Conservation (phyloP, 139 green algal species). For the Astrephomene gubernaculifera region DNA sequence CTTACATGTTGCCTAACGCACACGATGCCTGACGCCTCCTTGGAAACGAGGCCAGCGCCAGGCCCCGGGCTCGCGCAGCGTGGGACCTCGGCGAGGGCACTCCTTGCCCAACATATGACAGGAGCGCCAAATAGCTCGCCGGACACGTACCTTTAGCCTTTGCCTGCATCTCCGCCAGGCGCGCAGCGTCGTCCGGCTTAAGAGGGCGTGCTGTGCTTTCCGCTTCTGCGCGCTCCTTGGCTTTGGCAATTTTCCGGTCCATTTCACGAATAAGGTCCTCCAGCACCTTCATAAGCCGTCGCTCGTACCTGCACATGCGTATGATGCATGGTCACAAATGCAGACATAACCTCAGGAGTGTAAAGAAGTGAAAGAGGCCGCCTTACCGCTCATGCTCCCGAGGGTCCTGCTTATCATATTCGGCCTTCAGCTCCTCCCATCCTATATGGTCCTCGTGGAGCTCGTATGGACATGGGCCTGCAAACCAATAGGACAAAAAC, state of each 20-base stretch:
- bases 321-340: background rate
- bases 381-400: slow-evolving; percentile 74
- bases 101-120: too few species aligned
- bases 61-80: too few species aligned
- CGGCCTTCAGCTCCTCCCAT: slow-evolving; percentile 66
- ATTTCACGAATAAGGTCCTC: slow-evolving; percentile 83
- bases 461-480: slow-evolving; percentile 80
- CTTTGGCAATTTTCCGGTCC: slow-evolving; percentile 86
- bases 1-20: too few species aligned
- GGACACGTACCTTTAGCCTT: slow-evolving; percentile 69
- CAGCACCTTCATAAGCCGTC: slow-evolving; percentile 76
- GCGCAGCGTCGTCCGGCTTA: slow-evolving; percentile 65
- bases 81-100: too few species aligned
- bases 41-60: too few species aligned
- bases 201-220: slow-evolving; percentile 71
- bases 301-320: slow-evolving; percentile 74
- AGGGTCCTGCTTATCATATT: slow-evolving; percentile 75
- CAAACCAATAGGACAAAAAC: background rate
- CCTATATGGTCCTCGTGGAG: slow-evolving; percentile 85
- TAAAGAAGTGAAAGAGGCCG: background rate
- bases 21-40: too few species aligned
- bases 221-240: slow-evolving; percentile 80
- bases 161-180: slow-evolving; percentile 72
- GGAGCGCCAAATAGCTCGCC: too few species aligned
- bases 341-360: background rate